Evolutionary conservation across 371 early-diverging fungal genomes (phyloP).

Genomic region (Zopfochytrium polystomum): DNA sequence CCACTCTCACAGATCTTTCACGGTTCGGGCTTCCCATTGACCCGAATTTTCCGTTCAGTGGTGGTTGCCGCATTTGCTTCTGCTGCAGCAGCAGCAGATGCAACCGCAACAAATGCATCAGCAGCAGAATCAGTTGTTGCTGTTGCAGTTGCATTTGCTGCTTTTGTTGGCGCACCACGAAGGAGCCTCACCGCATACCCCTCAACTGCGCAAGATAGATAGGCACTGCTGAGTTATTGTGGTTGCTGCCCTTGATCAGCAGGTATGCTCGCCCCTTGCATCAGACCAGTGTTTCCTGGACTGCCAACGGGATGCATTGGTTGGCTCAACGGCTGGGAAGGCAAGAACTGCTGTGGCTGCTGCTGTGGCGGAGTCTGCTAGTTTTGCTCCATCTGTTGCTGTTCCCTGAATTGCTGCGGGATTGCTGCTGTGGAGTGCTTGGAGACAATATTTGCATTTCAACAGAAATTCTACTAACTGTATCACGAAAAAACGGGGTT

Average conservation of each 20-base stretch:
- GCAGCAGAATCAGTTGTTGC: conserved; percentile 10
- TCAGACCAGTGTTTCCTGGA: background rate
- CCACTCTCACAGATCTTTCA: too few relatives aligned
- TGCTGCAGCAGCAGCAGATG: background rate
- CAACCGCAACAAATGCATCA: background rate
- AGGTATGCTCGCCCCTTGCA: background rate
- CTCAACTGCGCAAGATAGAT: background rate
- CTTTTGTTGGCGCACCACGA: too few relatives aligned
- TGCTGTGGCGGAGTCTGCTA: background rate
- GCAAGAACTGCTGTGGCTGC: background rate
- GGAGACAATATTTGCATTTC: too few relatives aligned
- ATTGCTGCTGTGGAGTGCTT: conserved; percentile 3
- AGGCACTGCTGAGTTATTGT: background rate
- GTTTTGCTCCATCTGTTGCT: conserved; percentile 10
- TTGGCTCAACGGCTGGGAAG: background rate
- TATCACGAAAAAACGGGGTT: too few relatives aligned
- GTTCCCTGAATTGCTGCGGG: background rate
- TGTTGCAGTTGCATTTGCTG: too few relatives aligned
- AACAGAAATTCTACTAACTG: too few relatives aligned
- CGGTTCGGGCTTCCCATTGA: too few relatives aligned
- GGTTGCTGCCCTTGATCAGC: background rate
- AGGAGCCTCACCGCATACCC: background rate
- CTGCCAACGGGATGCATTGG: background rate
- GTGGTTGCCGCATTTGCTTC: background rate
- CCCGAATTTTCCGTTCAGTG: too few relatives aligned